These are phyloP conservation scores for Didymella exigua DNA, from an alignment of 2,329 filamentous ascomycete genomes.

Conservation along the genomic window DNA sequence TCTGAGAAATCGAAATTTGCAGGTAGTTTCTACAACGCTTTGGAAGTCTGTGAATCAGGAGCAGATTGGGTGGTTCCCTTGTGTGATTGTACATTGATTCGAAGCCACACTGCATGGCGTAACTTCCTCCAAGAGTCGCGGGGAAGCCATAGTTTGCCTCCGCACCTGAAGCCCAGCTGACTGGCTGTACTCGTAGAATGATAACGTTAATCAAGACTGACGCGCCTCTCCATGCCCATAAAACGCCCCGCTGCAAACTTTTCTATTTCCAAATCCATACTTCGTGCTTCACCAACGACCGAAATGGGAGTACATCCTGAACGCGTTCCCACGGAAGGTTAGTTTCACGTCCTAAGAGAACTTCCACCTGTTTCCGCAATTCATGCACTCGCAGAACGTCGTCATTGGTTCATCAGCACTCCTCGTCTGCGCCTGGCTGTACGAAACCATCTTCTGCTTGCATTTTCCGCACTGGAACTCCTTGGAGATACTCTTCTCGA, in stretches of 20 bases:
- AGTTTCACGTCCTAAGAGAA: constrained; percentile 36
- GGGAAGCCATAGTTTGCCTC: not conserved
- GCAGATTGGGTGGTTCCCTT: too few relatives aligned
- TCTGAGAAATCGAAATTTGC: too few relatives aligned
- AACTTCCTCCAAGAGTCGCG: not conserved
- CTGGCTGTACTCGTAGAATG: not conserved
- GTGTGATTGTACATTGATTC: not conserved
- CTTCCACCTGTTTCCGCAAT: constrained; percentile 60
- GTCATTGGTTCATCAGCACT: constrained; percentile 88
- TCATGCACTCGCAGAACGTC: constrained; percentile 61
- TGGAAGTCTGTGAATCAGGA: too few relatives aligned
- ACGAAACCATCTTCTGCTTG: constrained; percentile 91
- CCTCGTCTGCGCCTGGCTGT: constrained; percentile 93
- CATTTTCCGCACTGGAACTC: constrained; percentile 90
- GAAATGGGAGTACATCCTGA: not conserved
- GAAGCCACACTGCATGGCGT: constrained; percentile 7
- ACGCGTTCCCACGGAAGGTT: not conserved
- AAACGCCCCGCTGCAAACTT: constrained; percentile 19
- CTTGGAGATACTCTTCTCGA: constrained; percentile 86
- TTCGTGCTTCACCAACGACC: not conserved
- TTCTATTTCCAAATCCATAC: not conserved
- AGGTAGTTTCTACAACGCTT: not conserved
- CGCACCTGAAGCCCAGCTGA: not conserved
- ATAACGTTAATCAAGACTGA: not conserved
- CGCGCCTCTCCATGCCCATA: constrained; percentile 18